These are phyloP conservation scores for Coix lacrymajobi DNA, from an alignment of 176 grass and related monocot species.

Conservation along the genomic window DNA sequence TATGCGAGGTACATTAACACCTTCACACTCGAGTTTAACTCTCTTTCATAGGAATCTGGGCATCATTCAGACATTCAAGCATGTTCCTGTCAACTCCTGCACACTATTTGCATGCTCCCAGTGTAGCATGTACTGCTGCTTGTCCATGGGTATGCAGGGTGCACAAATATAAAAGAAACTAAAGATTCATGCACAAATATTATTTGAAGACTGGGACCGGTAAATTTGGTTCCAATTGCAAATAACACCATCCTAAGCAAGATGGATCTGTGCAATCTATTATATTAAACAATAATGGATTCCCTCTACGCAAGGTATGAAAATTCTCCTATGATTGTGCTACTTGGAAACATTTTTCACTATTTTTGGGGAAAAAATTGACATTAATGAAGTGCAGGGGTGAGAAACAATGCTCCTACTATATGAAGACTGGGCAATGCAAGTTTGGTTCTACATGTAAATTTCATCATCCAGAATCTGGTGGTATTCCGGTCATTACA, in stretches of 20 bases:
- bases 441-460: slow-evolving; percentile 89
- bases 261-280: slow-evolving; percentile 48
- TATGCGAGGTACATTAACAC: slow-evolving; percentile 62
- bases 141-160: background rate
- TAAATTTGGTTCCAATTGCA: slow-evolving; percentile 86
- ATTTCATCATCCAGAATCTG: slow-evolving; percentile 82
- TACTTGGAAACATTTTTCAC: background rate
- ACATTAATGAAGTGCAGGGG: slow-evolving; percentile 52
- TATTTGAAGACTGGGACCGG: slow-evolving; percentile 89
- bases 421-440: slow-evolving; percentile 94
- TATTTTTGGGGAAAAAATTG: slow-evolving; percentile 15
- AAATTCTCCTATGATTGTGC: slow-evolving; percentile 20
- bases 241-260: slow-evolving; percentile 95
- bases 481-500: slow-evolving; percentile 49
- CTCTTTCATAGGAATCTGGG: background rate
- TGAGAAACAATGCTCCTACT: slow-evolving; percentile 97
- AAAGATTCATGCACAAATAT: slow-evolving; percentile 43
- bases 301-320: slow-evolving; percentile 62
- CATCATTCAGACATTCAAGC: slow-evolving; percentile 8
- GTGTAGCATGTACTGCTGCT: slow-evolving; percentile 1
- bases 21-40: slow-evolving; percentile 14
- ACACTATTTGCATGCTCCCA: slow-evolving; percentile 19
- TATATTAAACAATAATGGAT: slow-evolving; percentile 74
- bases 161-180: background rate
- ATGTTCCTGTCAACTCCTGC: slow-evolving; percentile 8